Evolutionary conservation across 176 grass and related monocot species (phyloP).

Genomic region (Saccharum officinarum): DNA sequence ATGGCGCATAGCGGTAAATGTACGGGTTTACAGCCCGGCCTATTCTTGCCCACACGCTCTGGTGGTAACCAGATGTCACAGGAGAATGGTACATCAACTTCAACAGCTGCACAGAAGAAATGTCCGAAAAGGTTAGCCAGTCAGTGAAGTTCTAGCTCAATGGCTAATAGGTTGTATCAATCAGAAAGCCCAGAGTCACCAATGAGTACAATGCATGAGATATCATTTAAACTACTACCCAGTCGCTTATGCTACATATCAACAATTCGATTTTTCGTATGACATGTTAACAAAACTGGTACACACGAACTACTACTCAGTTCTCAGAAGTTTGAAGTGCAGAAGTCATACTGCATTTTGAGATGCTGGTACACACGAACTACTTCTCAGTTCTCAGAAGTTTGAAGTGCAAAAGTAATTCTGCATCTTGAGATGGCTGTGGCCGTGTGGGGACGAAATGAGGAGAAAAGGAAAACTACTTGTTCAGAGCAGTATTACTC

Average conservation of each 20-base stretch:
- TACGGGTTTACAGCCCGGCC: constrained; percentile 62
- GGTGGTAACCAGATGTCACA: constrained; percentile 72
- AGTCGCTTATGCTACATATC: background rate
- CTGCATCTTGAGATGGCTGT: background rate
- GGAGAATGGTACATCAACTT: constrained; percentile 93
- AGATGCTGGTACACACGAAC: background rate
- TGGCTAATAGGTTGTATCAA: background rate
- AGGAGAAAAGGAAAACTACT: background rate
- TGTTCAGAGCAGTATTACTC: constrained; percentile 42
- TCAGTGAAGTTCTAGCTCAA: background rate
- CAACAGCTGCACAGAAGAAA: constrained; percentile 60
- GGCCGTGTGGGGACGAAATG: background rate
- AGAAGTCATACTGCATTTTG: background rate
- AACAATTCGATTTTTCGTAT: background rate
- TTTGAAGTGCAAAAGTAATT: background rate
- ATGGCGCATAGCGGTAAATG: constrained; percentile 65
- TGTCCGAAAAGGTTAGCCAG: constrained; percentile 2
- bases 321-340: constrained; percentile 2
- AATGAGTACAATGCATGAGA: background rate
- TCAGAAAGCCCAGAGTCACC: background rate
- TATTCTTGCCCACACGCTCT: constrained; percentile 79
- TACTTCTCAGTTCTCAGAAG: background rate
- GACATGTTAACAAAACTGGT: background rate
- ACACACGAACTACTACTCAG: background rate
- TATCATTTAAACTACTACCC: background rate